These are phyloP conservation scores for Linnemannia zychae DNA, from an alignment of 192 early-diverging fungal genomes.

Conservation along the genomic window DNA sequence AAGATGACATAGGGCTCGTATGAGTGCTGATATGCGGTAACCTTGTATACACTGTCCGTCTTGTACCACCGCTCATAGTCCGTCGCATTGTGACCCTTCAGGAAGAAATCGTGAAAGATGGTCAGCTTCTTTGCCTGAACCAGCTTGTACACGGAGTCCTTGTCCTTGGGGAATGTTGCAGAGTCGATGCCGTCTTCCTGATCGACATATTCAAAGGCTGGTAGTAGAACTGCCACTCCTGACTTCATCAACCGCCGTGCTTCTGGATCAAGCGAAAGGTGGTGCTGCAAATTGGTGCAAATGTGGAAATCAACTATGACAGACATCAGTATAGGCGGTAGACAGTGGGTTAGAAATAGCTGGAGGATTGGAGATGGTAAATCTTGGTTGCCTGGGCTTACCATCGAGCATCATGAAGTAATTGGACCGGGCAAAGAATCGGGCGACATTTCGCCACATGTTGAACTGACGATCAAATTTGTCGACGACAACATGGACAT, in stretches of 20 bases:
- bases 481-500: conserved; percentile 71
- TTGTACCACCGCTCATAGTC: conserved; percentile 65
- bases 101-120: conserved; percentile 65
- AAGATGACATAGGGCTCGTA: conserved; percentile 74
- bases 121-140: conserved; percentile 58
- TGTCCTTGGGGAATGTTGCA: conserved; percentile 63
- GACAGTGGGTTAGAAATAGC: background rate
- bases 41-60: conserved; percentile 63
- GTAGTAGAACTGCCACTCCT: conserved; percentile 64
- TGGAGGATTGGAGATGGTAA: background rate
- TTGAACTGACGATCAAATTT: conserved; percentile 73
- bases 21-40: conserved; percentile 64
- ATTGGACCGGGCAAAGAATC: conserved; percentile 71
- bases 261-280: conserved; percentile 47
- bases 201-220: conserved; percentile 69
- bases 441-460: conserved; percentile 74
- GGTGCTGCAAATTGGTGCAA: conserved; percentile 64
- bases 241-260: conserved; percentile 55
- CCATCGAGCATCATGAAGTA: conserved; percentile 73
- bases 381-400: background rate
- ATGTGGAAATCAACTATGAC: conserved; percentile 65
- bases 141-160: conserved; percentile 55
- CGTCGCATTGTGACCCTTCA: conserved; percentile 67
- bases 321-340: background rate
- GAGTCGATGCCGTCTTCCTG: conserved; percentile 65